Evolutionary conservation across 805 yeast species (phyloP), one percentile per base, ranked within the genome.

Genomic region (Nakazawaea pomicola): DNA sequence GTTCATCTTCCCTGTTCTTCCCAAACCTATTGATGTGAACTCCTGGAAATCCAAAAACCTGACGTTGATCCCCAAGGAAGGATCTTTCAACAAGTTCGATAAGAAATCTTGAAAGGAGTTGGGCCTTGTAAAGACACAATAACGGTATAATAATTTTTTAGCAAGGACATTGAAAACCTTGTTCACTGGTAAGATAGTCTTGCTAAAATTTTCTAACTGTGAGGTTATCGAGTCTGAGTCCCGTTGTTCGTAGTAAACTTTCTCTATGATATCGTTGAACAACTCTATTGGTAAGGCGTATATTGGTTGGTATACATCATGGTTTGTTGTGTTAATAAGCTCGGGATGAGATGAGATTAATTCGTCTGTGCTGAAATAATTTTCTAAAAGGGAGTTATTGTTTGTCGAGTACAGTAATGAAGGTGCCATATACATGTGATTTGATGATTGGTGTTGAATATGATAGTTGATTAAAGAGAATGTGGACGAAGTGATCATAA

Each of bases 1-100:
- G 62, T 85, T 90, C 95, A 89, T 89, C 50, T 82, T 74, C 9
- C 85, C 87, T 0, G 96, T 84, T 48, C 96, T 69, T 2, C 96
- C 96, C 36, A 89, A 68, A 0, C 96, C 96, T 36, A 90, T 80
- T 0, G 91, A 81, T 1, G 96, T 88, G 60, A 89, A 83, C 50
- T 85, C 91, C 53, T 85, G 84, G 53, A 89, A 90, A 63, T 89
- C 96, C 51, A 90, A 73, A 39, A 81, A 78, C 50, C 80, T 78
- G 16, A 86, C 91, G 48, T 73, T 75, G 45, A 69, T 74, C 14
- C 83, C 81, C 36, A 80, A 61, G 32, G 66, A 61, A 2, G 67
- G 62, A 39, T 66, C 64, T n/a, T 60, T 52, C 33, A 67, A 60
- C 28, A 81, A 58, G 46, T 85, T 74, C 44, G 62, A 68, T 33